Evolutionary conservation across 2,329 filamentous ascomycete genomes (phyloP).

Genomic region (Penicillium sp.): DNA sequence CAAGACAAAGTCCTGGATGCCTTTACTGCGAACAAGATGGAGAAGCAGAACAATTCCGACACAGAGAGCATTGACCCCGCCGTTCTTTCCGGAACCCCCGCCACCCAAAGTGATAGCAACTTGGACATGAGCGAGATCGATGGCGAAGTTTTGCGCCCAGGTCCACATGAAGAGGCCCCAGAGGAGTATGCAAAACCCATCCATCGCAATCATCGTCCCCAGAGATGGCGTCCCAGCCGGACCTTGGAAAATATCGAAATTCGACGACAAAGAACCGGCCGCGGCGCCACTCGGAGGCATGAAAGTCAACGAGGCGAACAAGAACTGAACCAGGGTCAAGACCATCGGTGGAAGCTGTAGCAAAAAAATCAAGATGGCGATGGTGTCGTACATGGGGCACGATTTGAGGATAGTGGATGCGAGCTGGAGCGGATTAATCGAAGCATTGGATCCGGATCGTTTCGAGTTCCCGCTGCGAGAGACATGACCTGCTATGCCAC

Average conservation of each 20-base stretch:
- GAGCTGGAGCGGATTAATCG: conserved; percentile 70
- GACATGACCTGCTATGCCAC: conserved; percentile 26
- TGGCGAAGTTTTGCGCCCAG: conserved; percentile 79
- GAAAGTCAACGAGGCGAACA: conserved; percentile 91
- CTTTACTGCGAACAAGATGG: conserved; percentile 46
- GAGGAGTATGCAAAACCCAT: conserved; percentile 75
- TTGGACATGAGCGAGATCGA: conserved; percentile 89
- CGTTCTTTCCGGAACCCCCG: conserved; percentile 56
- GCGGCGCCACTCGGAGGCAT: conserved; percentile 78
- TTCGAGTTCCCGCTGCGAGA: conserved; percentile 35
- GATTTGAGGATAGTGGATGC: conserved; percentile 83
- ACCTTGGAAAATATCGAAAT: conserved; percentile 88
- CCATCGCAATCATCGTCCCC: conserved; percentile 78
- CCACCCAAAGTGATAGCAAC: conserved; percentile 89
- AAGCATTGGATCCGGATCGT: conserved; percentile 39
- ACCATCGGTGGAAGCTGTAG: conserved; percentile 88
- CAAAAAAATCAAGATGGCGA: conserved; percentile 93
- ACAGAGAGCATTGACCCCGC: conserved; percentile 45
- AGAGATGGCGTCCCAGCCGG: conserved; percentile 82
- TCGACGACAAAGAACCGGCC: conserved; percentile 70
- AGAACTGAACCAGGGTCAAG: conserved; percentile 82
- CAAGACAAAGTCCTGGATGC: conserved; percentile 50
- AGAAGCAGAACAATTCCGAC: conserved; percentile 45
- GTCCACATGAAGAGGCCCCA: conserved; percentile 82
- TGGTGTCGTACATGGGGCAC: conserved; percentile 88